Conservation (phyloP, 2,329 filamentous ascomycete genomes). For the Cytospora piceicola region DNA sequence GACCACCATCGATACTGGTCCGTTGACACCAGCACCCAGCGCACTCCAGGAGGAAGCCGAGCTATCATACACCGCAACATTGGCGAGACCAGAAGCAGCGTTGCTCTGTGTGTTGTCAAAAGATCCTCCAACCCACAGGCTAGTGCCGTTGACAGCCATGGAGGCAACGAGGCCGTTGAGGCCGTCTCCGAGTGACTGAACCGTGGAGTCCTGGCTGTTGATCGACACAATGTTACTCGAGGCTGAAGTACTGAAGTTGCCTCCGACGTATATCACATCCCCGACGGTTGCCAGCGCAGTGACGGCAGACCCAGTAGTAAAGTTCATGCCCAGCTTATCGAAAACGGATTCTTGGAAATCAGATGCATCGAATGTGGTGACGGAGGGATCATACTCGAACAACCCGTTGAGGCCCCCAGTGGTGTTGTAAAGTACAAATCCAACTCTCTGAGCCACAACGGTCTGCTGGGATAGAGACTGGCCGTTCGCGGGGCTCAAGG, state of each 20-base stretch:
- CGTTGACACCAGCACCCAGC: conserved; percentile 85
- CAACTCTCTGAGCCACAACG: conserved; percentile 87
- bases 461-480: conserved; percentile 67
- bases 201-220: conserved; percentile 62
- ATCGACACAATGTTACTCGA: conserved; percentile 80
- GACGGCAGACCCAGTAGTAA: conserved; percentile 70
- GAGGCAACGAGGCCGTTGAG: conserved; percentile 78
- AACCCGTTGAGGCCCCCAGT: conserved; percentile 85
- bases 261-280: conserved; percentile 74
- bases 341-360: conserved; percentile 74
- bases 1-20: conserved; percentile 74
- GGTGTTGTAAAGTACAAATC: conserved; percentile 74
- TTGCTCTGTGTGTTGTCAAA: conserved; percentile 75
- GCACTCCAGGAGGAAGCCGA: conserved; percentile 72
- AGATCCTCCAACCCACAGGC: conserved; percentile 80
- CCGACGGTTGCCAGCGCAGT: conserved; percentile 67
- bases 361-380: conserved; percentile 59
- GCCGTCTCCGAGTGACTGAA: conserved; percentile 69
- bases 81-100: conserved; percentile 66
- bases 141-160: conserved; percentile 68
- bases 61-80: conserved; percentile 77
- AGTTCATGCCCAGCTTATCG: conserved; percentile 73
- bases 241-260: conserved; percentile 75
- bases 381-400: conserved; percentile 80
- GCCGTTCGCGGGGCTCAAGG: conserved; percentile 69